Base-by-base conservation (phyloP, 108 stramenopile genomes). In the Cylindrotheca fusiformis region DNA sequence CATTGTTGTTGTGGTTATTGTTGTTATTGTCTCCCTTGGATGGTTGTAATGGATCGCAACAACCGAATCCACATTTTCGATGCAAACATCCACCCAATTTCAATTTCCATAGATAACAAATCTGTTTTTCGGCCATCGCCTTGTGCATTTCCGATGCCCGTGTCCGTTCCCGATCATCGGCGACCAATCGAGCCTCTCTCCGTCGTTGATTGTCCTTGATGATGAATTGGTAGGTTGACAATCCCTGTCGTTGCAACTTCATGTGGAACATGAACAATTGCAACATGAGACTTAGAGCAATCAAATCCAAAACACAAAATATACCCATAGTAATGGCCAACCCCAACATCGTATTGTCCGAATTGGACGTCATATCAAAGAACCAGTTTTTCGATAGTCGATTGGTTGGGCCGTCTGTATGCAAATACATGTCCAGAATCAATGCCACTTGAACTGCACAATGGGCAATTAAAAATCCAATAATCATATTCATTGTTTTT, bases 211-310 rank as follows among this genome's bases (percentile, higher is more conserved):
- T 74, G 57, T 88, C 87, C 55, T 63, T 55, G 4, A 91, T 65
- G 64, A 96, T 94, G 62, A 76, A 96, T 65, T 89, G 72, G 59
- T 95, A 96, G 3, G 96, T 96, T n/a, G 91, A 85, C n/a, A 93
- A 62, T 4, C 74, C 76, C 63, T 88, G 66, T 23, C 61, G 58
- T 49, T 78, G 72, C 36, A 96, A 66, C 31, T 69, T 71, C 26
- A 87, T 49, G 60, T 96, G 96, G 56, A 96, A 96, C 2, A 67
- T 20, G 32, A 85, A 67, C 36, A 96, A 64, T 73, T 96, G 96
- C 10, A 83, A 55, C 5, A 78, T 62, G 30, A 89, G 56, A 44
- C 72, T 52, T n/a, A 79, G 27, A 6, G 75, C 68, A 31, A 75
- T 68, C 4, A 75, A 27, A 51, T 76, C 72, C 28, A 90, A 76